Base-by-base conservation (phyloP, 2,329 filamentous ascomycete genomes). In the Xylariaceae sp. region DNA sequence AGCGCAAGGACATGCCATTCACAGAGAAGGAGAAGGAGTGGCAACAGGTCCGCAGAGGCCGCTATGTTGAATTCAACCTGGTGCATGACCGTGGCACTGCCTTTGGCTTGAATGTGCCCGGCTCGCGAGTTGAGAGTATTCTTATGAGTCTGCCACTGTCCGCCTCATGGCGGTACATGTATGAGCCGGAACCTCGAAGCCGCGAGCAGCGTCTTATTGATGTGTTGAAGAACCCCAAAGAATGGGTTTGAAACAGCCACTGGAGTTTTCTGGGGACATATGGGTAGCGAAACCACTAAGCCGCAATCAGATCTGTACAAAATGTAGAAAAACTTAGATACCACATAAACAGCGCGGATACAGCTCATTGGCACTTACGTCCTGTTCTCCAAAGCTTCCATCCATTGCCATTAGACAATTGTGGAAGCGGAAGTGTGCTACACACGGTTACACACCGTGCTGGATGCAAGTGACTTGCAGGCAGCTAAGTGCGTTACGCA, bases 31-130 rank as follows among this genome's bases (percentile, higher is more conserved):
- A 96, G 73, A 96, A 96, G 75, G 83, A 89, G 58, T 99, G 94
- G 94, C 94, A 99, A 74, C 94, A 97, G 74, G 77, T 99, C 55
- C 81, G 94, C 44, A 77, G 94, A 57, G 94, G 94, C n/a, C 80
- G 90, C 62, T 99, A 99, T 67, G 94, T 99, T 55, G 94, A 99
- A 72, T 99, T 99, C 71, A 99, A 99, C 71, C 79, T 99, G 35
- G 90, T 99, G 48, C 91, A 99, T 71, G 94, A 99, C 72, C 83
- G 94, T 22, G 94, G 94, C 2, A 99, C 94, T 2, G 85, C 88
- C 7, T 99, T 99, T 69, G 94, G 94, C 1, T 74, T 99, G 56
- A 94, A 94, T 64, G 96, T 92, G 0, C 94, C 94, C 0, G 90
- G 90, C 39, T 87, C 91, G 6, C 81, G 94, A 54, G 85, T 99